Percentiles rank a stretch among this genome's conserved stretches.
phyloP scores from a whole-genome alignment of 768 basidiomycete genomes.

The Boletus reticuloceps region DNA sequence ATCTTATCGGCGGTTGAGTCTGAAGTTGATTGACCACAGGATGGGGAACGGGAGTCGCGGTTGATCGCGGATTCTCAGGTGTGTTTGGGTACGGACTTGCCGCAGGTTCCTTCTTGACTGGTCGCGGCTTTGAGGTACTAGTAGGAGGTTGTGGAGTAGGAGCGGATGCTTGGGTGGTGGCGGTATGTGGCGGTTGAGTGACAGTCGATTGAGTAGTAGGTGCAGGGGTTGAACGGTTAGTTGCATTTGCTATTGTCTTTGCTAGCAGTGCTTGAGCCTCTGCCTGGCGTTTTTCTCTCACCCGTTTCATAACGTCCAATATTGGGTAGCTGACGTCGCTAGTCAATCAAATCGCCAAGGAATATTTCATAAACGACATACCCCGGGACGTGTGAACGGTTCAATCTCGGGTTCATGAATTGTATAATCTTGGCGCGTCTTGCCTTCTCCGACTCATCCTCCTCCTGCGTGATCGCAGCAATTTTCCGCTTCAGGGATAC shows the following conservation, averaged over 20 bases:
- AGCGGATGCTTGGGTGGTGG: constrained; percentile 27
- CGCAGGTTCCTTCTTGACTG: constrained; percentile 30
- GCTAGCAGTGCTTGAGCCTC: constrained; percentile 22
- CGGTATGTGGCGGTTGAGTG: constrained; percentile 29
- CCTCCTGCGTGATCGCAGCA: constrained; percentile 64
- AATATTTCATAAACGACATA: constrained; percentile 27
- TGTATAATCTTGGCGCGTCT: constrained; percentile 73
- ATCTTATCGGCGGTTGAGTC: constrained; percentile 25
- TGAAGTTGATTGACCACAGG: constrained; percentile 34
- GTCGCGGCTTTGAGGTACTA: constrained; percentile 23
- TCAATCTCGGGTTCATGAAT: constrained; percentile 69
- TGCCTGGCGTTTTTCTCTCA: constrained; percentile 26
- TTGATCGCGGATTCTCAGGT: constrained; percentile 29
- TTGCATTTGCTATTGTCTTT: constrained; percentile 29
- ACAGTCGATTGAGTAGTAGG: constrained; percentile 34
- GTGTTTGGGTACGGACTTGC: constrained; percentile 26
- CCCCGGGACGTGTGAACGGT: constrained; percentile 46
- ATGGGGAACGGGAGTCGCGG: constrained; percentile 32
- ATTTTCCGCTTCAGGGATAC: constrained; percentile 77
- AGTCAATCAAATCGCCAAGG: constrained; percentile 1
- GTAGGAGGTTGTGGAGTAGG: constrained; percentile 29
- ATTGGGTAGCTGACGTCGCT: constrained; percentile 48
- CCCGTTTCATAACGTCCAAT: constrained; percentile 46
- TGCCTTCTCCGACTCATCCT: constrained; percentile 73
- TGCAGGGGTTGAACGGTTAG: constrained; percentile 27